These are phyloP conservation scores for Quercus dentata DNA, from an alignment of 306 rosid species.

Conservation along the genomic window DNA sequence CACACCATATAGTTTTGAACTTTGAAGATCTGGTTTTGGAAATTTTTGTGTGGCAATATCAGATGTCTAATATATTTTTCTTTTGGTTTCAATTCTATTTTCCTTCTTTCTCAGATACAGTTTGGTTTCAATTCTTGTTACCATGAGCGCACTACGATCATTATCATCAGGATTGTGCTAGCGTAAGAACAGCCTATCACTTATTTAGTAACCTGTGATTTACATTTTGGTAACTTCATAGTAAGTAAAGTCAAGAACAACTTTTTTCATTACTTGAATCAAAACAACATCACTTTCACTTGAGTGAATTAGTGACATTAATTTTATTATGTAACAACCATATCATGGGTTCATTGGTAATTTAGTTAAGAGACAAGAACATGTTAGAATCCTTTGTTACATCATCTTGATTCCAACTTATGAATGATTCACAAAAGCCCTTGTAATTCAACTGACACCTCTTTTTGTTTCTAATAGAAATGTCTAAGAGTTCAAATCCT, in stretches of 20 bases:
- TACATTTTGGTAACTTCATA: too few species aligned
- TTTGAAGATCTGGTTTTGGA: neutral
- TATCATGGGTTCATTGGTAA: too few species aligned
- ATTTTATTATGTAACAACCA: too few species aligned
- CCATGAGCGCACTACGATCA: neutral
- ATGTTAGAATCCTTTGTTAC: neutral
- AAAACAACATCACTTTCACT: too few species aligned
- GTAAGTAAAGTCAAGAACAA: too few species aligned
- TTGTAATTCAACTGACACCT: fast-evolving
- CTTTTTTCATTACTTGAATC: too few species aligned
- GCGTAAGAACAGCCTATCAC: constrained; percentile 21
- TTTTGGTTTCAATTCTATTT: neutral
- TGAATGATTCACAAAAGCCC: neutral
- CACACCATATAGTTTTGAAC: neutral
- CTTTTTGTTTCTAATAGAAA: too few species aligned
- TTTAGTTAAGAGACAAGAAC: too few species aligned
- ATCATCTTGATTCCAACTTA: neutral
- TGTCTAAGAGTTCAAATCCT: too few species aligned
- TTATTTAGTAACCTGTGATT: too few species aligned
- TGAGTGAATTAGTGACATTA: too few species aligned
- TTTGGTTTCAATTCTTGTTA: constrained; percentile 35
- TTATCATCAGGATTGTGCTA: constrained; percentile 10
- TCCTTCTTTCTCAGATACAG: constrained; percentile 7
- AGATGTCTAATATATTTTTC: too few species aligned
- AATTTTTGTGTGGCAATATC: neutral